Conservation (phyloP, 345 rosid species). For the Ceriops zippeliana region DNA sequence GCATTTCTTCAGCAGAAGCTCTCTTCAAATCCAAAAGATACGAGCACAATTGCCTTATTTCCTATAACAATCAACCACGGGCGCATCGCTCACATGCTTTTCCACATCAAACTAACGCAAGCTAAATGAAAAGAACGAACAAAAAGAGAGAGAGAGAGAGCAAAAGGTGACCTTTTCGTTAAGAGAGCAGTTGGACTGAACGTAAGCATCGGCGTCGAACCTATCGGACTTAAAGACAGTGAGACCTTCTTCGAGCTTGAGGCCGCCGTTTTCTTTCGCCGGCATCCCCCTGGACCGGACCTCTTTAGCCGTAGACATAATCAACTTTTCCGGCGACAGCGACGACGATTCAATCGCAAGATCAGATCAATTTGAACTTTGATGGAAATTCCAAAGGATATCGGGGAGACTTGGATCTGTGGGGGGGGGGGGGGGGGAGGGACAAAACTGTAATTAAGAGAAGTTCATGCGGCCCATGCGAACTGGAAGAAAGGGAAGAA, state of each 20-base stretch:
- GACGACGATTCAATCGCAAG: neutral
- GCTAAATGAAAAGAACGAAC: neutral
- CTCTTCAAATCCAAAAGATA: slow-evolving; percentile 86
- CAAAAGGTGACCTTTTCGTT: slow-evolving; percentile 68
- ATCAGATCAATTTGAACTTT: neutral
- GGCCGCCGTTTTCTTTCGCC: slow-evolving; percentile 63
- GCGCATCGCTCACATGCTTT: neutral
- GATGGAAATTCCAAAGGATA: too few species aligned
- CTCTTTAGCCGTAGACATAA: slow-evolving; percentile 39
- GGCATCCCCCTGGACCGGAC: slow-evolving; percentile 54
- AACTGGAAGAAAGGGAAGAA: too few species aligned
- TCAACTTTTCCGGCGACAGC: too few species aligned
- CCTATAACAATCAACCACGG: slow-evolving; percentile 43
- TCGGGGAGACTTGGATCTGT: too few species aligned
- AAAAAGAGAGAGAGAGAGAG: neutral
- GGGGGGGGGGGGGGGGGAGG: too few species aligned
- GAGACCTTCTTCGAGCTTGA: slow-evolving; percentile 77
- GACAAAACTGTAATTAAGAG: too few species aligned
- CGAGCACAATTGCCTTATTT: slow-evolving; percentile 75
- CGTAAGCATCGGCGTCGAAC: slow-evolving; percentile 87
- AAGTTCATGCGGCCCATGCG: too few species aligned
- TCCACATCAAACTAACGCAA: neutral
- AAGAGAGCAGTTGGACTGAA: slow-evolving; percentile 93
- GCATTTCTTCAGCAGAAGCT: slow-evolving; percentile 99
- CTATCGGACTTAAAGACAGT: slow-evolving; percentile 79